These are phyloP conservation scores for Elaeis guineensis DNA, from an alignment of 176 grass and related monocot genomes.

Conservation along the genomic window DNA sequence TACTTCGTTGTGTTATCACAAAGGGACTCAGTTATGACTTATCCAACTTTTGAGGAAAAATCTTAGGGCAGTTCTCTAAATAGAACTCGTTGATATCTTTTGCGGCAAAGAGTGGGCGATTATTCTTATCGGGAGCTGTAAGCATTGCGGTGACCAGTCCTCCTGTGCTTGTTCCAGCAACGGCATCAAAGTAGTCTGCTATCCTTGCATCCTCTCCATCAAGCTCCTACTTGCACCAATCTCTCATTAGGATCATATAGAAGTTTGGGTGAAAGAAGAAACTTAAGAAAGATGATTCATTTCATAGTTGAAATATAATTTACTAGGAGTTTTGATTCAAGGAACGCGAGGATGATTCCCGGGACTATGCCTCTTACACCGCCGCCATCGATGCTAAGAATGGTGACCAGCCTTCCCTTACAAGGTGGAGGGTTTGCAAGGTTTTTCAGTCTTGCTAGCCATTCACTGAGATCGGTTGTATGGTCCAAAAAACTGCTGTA, in stretches of 20 bases:
- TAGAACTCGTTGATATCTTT: too few species aligned
- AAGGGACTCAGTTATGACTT: too few species aligned
- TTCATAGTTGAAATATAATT: slow-evolving; percentile 10
- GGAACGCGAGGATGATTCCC: slow-evolving; percentile 38
- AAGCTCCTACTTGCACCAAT: slow-evolving; percentile 22
- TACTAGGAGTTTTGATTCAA: slow-evolving; percentile 58
- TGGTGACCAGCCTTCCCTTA: slow-evolving; percentile 38
- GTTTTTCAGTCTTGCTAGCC: background rate
- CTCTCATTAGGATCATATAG: too few species aligned
- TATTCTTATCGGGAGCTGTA: too few species aligned
- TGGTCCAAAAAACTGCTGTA: too few species aligned
- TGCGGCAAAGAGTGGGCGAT: too few species aligned
- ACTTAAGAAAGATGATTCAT: background rate
- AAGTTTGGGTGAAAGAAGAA: too few species aligned
- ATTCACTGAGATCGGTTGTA: background rate
- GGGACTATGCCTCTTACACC: slow-evolving; percentile 66
- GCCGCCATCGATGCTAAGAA: slow-evolving; percentile 11
- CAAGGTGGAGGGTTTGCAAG: slow-evolving; percentile 1
- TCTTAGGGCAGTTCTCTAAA: slow-evolving; percentile 1
- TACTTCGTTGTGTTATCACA: too few species aligned
- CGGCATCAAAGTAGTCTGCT: too few species aligned
- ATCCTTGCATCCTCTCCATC: slow-evolving; percentile 17
- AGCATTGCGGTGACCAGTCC: too few species aligned
- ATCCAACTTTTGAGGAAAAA: slow-evolving; percentile 7
- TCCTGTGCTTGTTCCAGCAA: too few species aligned